Evolutionary conservation across 2,329 filamentous ascomycete species (phyloP).

Genomic region (Xylariales sp.): DNA sequence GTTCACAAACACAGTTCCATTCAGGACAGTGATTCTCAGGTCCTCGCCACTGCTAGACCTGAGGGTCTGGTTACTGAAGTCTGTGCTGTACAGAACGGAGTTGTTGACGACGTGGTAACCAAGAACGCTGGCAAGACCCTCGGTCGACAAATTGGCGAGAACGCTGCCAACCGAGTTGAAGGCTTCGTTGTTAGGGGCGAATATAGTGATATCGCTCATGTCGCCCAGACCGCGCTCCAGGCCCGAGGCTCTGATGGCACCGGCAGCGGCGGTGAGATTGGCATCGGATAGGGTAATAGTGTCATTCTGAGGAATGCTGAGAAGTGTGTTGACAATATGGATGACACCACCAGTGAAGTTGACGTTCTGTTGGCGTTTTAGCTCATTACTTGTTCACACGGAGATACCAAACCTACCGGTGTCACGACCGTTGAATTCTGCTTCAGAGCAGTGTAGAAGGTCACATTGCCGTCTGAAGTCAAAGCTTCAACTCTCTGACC

Average conservation of each 20-base stretch:
- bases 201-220: conserved; percentile 53
- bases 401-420: conserved; percentile 33
- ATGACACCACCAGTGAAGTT: conserved; percentile 52
- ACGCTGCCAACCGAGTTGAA: conserved; percentile 53
- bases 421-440: conserved; percentile 42
- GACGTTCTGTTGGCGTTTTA: conserved; percentile 34
- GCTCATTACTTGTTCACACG: not conserved
- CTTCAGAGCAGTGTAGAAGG: conserved; percentile 48
- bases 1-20: conserved; percentile 42
- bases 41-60: conserved; percentile 41
- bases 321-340: conserved; percentile 45
- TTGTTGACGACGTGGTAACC: conserved; percentile 60
- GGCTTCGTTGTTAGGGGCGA: conserved; percentile 57
- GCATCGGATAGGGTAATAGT: conserved; percentile 34
- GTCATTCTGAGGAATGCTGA: conserved; percentile 40
- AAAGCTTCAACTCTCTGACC: conserved; percentile 52
- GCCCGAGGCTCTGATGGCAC: conserved; percentile 39
- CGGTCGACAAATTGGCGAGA: conserved; percentile 39
- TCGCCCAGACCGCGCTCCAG: conserved; percentile 37
- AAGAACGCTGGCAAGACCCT: conserved; percentile 48
- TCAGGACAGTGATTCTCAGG: conserved; percentile 38
- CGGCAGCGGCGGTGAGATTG: conserved; percentile 41
- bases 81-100: conserved; percentile 46
- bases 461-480: conserved; percentile 35
- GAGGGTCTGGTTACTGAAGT: conserved; percentile 25